Evolutionary conservation across 1,139 yeast genomes (phyloP).

Genomic region (Geotrichum siamense): DNA sequence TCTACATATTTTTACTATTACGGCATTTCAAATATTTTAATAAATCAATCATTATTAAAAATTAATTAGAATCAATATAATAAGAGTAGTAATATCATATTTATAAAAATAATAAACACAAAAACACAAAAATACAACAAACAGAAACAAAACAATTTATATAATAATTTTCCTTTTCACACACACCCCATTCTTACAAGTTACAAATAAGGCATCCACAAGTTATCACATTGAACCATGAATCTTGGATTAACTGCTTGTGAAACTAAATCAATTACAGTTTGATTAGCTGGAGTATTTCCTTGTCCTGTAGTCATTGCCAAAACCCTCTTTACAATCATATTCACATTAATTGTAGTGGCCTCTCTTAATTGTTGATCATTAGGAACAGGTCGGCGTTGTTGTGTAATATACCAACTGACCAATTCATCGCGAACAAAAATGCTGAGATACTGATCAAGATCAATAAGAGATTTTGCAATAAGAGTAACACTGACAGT

Average conservation of each 20-base stretch:
- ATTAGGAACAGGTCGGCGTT: slow-evolving; percentile 49
- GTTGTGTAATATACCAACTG: slow-evolving; percentile 85
- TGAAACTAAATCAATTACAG: slow-evolving; percentile 81
- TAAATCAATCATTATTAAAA: too few relatives aligned
- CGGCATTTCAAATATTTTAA: too few relatives aligned
- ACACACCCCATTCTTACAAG: too few relatives aligned
- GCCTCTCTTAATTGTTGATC: slow-evolving; percentile 81
- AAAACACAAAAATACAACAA: background rate
- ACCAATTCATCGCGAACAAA: slow-evolving; percentile 93
- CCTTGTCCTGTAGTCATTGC: slow-evolving; percentile 67
- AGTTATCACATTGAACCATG: slow-evolving; percentile 83
- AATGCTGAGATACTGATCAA: slow-evolving; percentile 66
- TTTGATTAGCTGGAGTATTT: slow-evolving; percentile 81
- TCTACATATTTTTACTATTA: too few relatives aligned
- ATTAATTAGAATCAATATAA: too few relatives aligned
- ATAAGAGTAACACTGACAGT: slow-evolving; percentile 79
- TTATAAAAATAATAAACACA: background rate
- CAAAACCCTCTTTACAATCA: slow-evolving; percentile 66
- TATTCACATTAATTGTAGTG: slow-evolving; percentile 81
- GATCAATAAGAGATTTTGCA: slow-evolving; percentile 78
- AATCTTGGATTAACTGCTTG: slow-evolving; percentile 96
- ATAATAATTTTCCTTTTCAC: too few relatives aligned
- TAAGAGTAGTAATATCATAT: too few relatives aligned
- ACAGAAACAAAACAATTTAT: too few relatives aligned
- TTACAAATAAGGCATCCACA: slow-evolving; percentile 94